These are phyloP conservation scores for Lentinula sp. DNA, from an alignment of 768 basidiomycete species.

Conservation along the genomic window DNA sequence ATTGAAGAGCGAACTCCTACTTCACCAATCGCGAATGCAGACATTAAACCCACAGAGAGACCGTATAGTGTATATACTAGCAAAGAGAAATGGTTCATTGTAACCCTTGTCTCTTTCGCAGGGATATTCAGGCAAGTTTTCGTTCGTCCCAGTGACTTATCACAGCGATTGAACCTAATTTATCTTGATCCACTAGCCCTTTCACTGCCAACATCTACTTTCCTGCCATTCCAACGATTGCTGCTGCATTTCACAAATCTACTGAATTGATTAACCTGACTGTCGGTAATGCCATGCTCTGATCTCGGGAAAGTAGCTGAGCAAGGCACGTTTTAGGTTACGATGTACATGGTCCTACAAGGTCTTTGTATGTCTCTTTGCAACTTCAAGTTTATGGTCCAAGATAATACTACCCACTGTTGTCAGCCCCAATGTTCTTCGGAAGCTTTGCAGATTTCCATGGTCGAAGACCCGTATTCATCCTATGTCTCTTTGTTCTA, in stretches of 20 bases:
- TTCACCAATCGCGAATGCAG: background rate
- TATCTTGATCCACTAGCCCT: slow-evolving; percentile 32
- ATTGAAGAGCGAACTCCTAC: background rate
- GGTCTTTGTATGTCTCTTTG: slow-evolving; percentile 40
- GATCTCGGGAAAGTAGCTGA: slow-evolving; percentile 20
- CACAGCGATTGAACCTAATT: background rate
- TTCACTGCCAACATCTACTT: slow-evolving; percentile 76
- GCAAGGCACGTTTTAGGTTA: slow-evolving; percentile 29
- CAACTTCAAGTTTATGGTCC: background rate
- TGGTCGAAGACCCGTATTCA: slow-evolving; percentile 60
- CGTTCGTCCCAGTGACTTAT: background rate
- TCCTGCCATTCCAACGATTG: slow-evolving; percentile 69
- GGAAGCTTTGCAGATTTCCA: slow-evolving; percentile 62
- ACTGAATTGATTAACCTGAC: slow-evolving; percentile 74
- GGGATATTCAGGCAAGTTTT: slow-evolving; percentile 55
- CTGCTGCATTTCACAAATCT: slow-evolving; percentile 55
- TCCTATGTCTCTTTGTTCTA: slow-evolving; percentile 58
- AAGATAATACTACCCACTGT: slow-evolving; percentile 1
- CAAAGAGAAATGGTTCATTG: slow-evolving; percentile 65
- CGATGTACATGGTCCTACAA: slow-evolving; percentile 69
- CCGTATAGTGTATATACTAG: slow-evolving; percentile 45
- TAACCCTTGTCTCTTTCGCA: slow-evolving; percentile 49
- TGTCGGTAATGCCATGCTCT: slow-evolving; percentile 25
- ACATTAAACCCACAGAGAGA: slow-evolving; percentile 1
- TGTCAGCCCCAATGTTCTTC: slow-evolving; percentile 59